Evolutionary conservation across 2,329 filamentous ascomycete species (phyloP), one percentile per base, ranked within the genome.

Genomic region (Fusarium multiceps): DNA sequence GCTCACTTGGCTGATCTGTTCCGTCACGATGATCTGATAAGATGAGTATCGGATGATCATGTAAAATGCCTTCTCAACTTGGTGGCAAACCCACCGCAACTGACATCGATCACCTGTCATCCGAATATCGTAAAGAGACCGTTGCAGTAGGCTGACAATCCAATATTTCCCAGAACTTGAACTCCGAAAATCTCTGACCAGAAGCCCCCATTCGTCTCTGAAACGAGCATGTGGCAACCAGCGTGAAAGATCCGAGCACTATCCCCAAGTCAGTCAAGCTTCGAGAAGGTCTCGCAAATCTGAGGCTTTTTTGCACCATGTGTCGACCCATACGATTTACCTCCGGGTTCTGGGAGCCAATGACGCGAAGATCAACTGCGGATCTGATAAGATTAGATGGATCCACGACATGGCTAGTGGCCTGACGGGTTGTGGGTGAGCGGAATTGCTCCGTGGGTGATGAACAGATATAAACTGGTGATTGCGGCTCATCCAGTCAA

Each of bases 321-420:
- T 41, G 49, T 62, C 54, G 56, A 53, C n/a, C 53, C 55, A 57
- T 7, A 37, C 25, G 12, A 47, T 27, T 47, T 47, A 18, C 12
- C 9, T 7, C 20, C 45, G 25, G 45, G 25, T 10, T 47, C 3
- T 47, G 25, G 25, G 11, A 28, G 45, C 45, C 45, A 47, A 47
- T 47, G 18, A 13, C 8, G n/a, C 6, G 7, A 20, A 28, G 13
- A 47, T 47, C 45, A 14, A n/a, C 8, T 30, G 45, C 45, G 45
- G 45, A 72, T 73, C 72, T 68, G 69, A 72, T 73, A 68, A 73
- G 71, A 73, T 72, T 73, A 73, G 72, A 73, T 73, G 71, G 51
- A 49, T 50, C 68, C 45, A 42, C 43, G 18, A 30, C 45, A 14
- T 28, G 45, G 45, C 10, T 14, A 30, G 40, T 45, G 42, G 57